Evolutionary conservation across 805 yeast genomes (phyloP).

Genomic region (Saccharomycopsis fodiens): DNA sequence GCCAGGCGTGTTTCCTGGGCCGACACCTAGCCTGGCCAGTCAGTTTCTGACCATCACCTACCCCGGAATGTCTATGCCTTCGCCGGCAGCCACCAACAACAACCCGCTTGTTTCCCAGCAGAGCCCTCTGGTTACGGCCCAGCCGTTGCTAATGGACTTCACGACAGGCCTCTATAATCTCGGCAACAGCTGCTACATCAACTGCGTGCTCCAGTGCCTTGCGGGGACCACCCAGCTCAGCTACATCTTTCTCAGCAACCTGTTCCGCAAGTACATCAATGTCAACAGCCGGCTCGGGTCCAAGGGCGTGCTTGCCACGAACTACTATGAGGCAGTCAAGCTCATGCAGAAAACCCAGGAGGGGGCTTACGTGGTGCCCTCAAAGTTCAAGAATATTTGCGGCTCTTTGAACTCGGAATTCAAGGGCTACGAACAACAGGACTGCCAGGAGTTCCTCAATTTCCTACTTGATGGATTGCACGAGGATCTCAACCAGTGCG

Average conservation of each 20-base stretch:
- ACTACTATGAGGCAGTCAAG: constrained; percentile 52
- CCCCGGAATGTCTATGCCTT: neutral
- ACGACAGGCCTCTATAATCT: constrained; percentile 70
- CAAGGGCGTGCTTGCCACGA: constrained; percentile 67
- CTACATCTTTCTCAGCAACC: constrained; percentile 50
- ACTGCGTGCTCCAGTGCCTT: constrained; percentile 81
- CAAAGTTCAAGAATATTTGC: constrained; percentile 54
- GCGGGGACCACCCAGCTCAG: constrained; percentile 64
- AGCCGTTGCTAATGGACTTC: constrained; percentile 28
- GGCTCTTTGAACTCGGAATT: constrained; percentile 64
- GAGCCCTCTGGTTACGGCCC: neutral
- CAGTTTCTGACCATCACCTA: neutral
- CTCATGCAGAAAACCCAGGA: constrained; percentile 45
- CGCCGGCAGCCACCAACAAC: neutral
- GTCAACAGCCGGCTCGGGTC: constrained; percentile 69
- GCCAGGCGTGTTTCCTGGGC: neutral
- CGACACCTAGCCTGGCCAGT: neutral
- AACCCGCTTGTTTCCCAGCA: neutral
- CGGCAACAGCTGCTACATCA: constrained; percentile 92
- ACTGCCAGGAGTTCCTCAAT: constrained; percentile 74
- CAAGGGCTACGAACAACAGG: constrained; percentile 69
- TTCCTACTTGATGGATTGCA: constrained; percentile 70
- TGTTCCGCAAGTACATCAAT: constrained; percentile 63
- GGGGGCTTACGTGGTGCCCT: constrained; percentile 44
- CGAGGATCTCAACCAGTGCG: constrained; percentile 72